Evolutionary conservation across 2,329 filamentous ascomycete genomes (phyloP).

Genomic region (Colletotrichum camelliae): DNA sequence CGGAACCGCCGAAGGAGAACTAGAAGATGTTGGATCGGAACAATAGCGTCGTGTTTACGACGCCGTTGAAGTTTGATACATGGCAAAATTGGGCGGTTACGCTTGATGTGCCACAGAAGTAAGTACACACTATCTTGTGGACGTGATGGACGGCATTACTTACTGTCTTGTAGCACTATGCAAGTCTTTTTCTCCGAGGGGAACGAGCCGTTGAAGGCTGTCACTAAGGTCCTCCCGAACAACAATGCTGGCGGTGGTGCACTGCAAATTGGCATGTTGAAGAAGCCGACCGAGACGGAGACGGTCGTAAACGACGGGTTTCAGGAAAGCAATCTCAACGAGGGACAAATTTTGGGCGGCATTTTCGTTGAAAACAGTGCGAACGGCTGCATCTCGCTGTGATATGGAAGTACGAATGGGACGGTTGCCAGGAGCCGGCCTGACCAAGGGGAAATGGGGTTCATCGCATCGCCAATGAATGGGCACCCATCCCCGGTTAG

Average conservation of each 20-base stretch:
- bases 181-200: conserved; percentile 62
- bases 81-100: conserved; percentile 69
- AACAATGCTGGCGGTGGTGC: conserved; percentile 63
- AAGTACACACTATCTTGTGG: conserved; percentile 25
- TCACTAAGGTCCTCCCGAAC: conserved; percentile 50
- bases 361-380: conserved; percentile 58
- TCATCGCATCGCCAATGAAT: not conserved
- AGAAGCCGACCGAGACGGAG: conserved; percentile 56
- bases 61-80: conserved; percentile 50
- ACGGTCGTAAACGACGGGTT: conserved; percentile 53
- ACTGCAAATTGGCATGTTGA: conserved; percentile 66
- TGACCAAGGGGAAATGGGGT: not conserved
- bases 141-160: not conserved
- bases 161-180: conserved; percentile 47
- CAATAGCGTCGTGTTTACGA: conserved; percentile 54
- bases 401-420: not conserved
- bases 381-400: conserved; percentile 7
- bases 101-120: conserved; percentile 63
- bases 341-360: conserved; percentile 57
- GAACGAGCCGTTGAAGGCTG: conserved; percentile 45
- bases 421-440: not conserved
- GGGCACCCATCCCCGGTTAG: not conserved
- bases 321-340: conserved; percentile 53
- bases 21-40: conserved; percentile 53
- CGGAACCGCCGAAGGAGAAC: conserved; percentile 36